Conservation (phyloP, 2,329 filamentous ascomycete genomes). For the Botrytis sinoallii region DNA sequence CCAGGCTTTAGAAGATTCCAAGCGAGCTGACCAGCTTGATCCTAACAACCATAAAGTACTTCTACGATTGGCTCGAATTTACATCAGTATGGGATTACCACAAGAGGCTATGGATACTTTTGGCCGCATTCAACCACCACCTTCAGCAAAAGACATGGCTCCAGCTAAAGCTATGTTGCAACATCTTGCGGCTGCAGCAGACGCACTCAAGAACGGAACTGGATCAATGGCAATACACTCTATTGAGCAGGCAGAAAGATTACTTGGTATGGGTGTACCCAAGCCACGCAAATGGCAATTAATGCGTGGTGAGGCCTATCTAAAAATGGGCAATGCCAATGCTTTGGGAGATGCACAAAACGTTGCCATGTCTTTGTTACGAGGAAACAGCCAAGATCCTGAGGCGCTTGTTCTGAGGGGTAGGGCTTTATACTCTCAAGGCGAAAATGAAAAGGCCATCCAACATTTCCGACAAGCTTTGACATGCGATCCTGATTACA, state of each 20-base stretch:
- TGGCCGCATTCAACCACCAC: constrained; percentile 72
- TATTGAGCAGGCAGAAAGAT: constrained; percentile 82
- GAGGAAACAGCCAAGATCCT: constrained; percentile 85
- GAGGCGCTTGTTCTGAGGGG: constrained; percentile 90
- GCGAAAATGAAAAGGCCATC: constrained; percentile 92
- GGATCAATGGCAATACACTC: constrained; percentile 92
- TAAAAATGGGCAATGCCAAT: constrained; percentile 90
- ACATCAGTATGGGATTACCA: constrained; percentile 81
- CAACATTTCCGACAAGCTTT: constrained; percentile 89
- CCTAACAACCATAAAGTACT: constrained; percentile 84
- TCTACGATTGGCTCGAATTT: constrained; percentile 82
- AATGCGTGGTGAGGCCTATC: constrained; percentile 84
- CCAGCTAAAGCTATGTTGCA: constrained; percentile 81
- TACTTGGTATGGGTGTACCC: constrained; percentile 69
- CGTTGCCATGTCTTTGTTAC: constrained; percentile 81
- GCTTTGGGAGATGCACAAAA: constrained; percentile 88
- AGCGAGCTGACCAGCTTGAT: constrained; percentile 76
- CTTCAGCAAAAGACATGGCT: constrained; percentile 80
- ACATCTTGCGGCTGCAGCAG: constrained; percentile 76
- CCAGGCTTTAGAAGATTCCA: constrained; percentile 83
- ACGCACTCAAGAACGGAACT: constrained; percentile 69
- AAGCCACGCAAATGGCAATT: constrained; percentile 92
- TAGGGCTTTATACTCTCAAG: constrained; percentile 81
- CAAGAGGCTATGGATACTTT: constrained; percentile 84
- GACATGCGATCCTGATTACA: constrained; percentile 87